Evolutionary conservation across 495 filamentous ascomycete genomes (phyloP), one percentile per base, ranked within the genome.

Genomic region (Barbatosphaeria neglecta): DNA sequence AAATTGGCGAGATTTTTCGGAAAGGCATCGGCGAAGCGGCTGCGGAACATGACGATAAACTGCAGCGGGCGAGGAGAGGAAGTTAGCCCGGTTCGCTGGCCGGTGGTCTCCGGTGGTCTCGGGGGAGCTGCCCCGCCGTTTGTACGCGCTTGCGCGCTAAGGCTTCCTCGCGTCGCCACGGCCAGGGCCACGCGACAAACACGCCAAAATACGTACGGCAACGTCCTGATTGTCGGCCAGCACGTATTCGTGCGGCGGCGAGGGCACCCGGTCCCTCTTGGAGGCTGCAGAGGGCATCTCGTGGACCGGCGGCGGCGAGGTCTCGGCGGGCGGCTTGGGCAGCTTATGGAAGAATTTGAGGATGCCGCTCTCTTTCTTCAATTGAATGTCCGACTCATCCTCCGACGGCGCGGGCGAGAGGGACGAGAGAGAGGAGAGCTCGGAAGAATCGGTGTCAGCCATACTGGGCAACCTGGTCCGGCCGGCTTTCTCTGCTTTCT

Each of bases 1-100:
- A 90, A 84, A 58, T 96, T 86, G 45, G 84, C 72, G 7, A 93
- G 68, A 33, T 85, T 88, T 60, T 87, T 87, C 25, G 88, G 83
- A 50, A 98, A 89, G 48, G 77, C 83, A 37, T 94, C 87, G 61
- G 75, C 81, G 61, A 97, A 97, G 57, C 92, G 86, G 65, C 86
- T 81, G 60, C 90, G 84, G 64, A 95, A 98, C 87, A 89, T 95
- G 53, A 95, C 86, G 64, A 98, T 87, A 64, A 98, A 94, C 90
- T 96, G 64, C 35, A 52, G 46, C 54, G 46, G 43, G 54, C 43
- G n/a, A n/a, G n/a, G n/a, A 53, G 60, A 55, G 31, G 11, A 4
- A 9, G 54, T 49, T 45, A 68, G 19, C 52, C n/a, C n/a, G n/a
- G n/a, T n/a, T n/a, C n/a, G n/a, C n/a, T n/a, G n/a, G n/a, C n/a